Base-by-base conservation (phyloP, 345 rosid species). In the Abelmoschus esculentus region DNA sequence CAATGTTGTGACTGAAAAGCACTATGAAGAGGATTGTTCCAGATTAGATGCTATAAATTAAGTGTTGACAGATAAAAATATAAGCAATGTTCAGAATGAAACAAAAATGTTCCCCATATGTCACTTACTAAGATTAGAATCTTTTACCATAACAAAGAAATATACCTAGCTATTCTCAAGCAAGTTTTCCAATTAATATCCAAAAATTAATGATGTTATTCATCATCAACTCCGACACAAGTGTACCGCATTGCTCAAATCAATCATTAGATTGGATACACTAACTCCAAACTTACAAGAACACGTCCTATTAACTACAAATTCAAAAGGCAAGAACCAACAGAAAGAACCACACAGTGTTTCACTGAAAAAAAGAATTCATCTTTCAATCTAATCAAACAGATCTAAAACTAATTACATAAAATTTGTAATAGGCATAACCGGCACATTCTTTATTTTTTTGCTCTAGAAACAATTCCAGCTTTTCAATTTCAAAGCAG, bases 51-150 rank as follows among this genome's bases (percentile, higher is more conserved):
- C 7, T 34, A 22, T 26, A 22, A 64, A 12, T 28, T 7, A 57
- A 56, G 40, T 61, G 11, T 71, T 32, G n/a, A 6, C 14, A 47
- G 66, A 64, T n/a, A 31, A 61, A 60, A 46, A 50, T 15, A 32
- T 10, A 50, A 50, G 13, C 47, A 12, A 17, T 42, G 14, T n/a
- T 38, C 28, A 61, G n/a, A 40, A 22, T 15, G 40, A 55, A 70
- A 73, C 69, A 54, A 36, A 8, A 77, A 19, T 4, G 66, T 40
- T 15, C 38, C 59, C 49, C 53, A 38, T 31, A 59, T 56, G 10
- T 7, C 50, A 67, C 18, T 9, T 5, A 53, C 22, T 53, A 5
- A 29, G 7, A 17, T 61, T 47, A 28, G 1, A 28, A 17, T 4
- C 56, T 4, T 28, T 59, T n/a, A 7, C 44, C 13, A 36, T 32